A percentile compares a stretch with the other conserved stretches of the same genome.
phyloP scores from a whole-genome alignment of 1,284 basidiomycete genomes.

The Irpex sp. region DNA sequence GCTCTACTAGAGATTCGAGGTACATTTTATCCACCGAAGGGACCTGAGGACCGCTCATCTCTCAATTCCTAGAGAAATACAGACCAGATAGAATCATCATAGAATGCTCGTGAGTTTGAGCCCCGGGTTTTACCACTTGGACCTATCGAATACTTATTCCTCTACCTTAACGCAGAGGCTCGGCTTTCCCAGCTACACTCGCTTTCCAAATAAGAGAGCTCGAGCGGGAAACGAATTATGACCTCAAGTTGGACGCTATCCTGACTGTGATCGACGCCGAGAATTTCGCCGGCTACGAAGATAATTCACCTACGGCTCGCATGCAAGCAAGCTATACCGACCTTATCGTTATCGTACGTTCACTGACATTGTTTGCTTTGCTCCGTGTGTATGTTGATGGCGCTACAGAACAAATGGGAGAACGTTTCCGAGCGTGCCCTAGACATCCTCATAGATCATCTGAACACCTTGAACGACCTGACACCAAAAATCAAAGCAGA shows the following conservation, averaged over 20 bases:
- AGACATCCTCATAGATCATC: conserved; percentile 80
- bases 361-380: neutral
- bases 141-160: neutral
- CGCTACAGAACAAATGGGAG: conserved; percentile 80
- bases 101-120: conserved; percentile 74
- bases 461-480: conserved; percentile 84
- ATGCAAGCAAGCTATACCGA: conserved; percentile 95
- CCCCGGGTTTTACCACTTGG: neutral
- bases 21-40: conserved; percentile 23
- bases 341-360: conserved; percentile 74
- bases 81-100: conserved; percentile 87
- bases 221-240: conserved; percentile 70
- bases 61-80: conserved; percentile 59
- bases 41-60: neutral
- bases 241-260: conserved; percentile 83
- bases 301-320: conserved; percentile 82
- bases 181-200: conserved; percentile 85
- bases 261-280: conserved; percentile 88
- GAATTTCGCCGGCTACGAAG: conserved; percentile 88
- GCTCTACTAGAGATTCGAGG: conserved; percentile 84
- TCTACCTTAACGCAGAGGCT: conserved; percentile 52
- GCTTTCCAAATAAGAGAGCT: conserved; percentile 90
- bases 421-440: conserved; percentile 71
- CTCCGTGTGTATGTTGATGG: neutral
- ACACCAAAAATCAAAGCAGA: conserved; percentile 81